Conservation (phyloP, 306 rosid species). For the Glycine soja region DNA sequence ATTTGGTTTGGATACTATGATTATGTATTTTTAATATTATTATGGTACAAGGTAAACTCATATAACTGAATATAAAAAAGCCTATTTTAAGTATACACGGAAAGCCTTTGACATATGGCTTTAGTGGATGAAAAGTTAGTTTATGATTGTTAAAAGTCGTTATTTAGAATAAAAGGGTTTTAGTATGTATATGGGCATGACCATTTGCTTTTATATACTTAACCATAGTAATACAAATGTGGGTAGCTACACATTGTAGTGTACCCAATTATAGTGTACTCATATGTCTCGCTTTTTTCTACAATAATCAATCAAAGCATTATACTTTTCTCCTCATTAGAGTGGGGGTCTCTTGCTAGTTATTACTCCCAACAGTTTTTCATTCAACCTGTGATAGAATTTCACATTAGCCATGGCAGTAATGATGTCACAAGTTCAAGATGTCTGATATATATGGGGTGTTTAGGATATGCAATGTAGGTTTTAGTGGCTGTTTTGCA, state of each 20-base stretch:
- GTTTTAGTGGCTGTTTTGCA: conserved; percentile 8
- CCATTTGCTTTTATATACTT: no score
- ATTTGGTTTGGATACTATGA: background rate
- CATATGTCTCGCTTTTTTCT: no score
- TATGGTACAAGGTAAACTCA: background rate
- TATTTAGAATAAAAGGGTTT: no score
- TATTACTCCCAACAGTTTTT: background rate
- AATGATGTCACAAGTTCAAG: conserved; percentile 7
- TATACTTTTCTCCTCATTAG: background rate
- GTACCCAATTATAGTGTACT: no score
- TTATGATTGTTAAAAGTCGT: no score
- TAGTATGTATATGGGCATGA: no score
- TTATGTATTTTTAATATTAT: background rate
- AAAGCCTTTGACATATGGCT: background rate
- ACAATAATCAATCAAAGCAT: background rate
- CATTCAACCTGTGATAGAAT: conserved; percentile 3
- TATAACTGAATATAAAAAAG: background rate
- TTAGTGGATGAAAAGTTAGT: background rate
- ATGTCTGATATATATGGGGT: conserved; percentile 10
- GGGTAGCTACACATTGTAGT: no score
- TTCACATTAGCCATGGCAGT: conserved; percentile 21
- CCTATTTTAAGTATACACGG: background rate
- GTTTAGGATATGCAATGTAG: background rate
- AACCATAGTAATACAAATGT: no score
- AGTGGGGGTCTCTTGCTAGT: background rate